Evolutionary conservation across 2,329 filamentous ascomycete genomes (phyloP).

Genomic region (Thelonectria olida): DNA sequence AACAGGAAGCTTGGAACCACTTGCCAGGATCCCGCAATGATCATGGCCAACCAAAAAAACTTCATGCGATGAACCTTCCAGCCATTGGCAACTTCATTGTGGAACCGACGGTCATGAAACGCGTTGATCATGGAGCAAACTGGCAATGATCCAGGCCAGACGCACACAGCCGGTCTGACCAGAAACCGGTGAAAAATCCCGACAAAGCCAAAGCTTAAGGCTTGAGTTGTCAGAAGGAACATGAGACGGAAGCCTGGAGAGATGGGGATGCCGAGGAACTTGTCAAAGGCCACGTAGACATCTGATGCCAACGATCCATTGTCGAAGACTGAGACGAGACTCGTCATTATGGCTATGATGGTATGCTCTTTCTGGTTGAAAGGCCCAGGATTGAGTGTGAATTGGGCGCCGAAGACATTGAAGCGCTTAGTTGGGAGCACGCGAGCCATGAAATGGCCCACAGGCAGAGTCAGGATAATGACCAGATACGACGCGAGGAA

Average conservation of each 20-base stretch:
- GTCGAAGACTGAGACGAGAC: constrained; percentile 5
- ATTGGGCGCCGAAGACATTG: too few relatives aligned
- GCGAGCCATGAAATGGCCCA: too few relatives aligned
- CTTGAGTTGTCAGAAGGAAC: constrained; percentile 44
- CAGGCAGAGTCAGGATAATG: too few relatives aligned
- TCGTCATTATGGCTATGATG: constrained; percentile 23
- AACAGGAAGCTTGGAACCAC: constrained; percentile 52
- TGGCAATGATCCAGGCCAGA: constrained; percentile 14
- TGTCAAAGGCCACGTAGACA: constrained; percentile 11
- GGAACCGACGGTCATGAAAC: constrained; percentile 10
- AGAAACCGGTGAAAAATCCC: constrained; percentile 56
- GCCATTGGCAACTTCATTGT: constrained; percentile 7
- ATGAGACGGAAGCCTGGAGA: constrained; percentile 1
- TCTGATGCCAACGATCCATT: constrained; percentile 6
- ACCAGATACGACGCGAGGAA: too few relatives aligned
- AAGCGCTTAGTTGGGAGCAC: too few relatives aligned
- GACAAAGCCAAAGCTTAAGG: constrained; percentile 59
- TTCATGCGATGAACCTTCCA: constrained; percentile 20
- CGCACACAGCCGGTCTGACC: constrained; percentile 19
- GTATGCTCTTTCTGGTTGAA: constrained; percentile 27
- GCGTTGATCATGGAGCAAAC: constrained; percentile 19
- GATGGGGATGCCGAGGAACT: constrained; percentile 1
- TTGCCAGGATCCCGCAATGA: constrained; percentile 47
- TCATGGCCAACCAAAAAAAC: constrained; percentile 54
- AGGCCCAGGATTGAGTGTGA: constrained; percentile 16